phyloP scores from a whole-genome alignment of 164 flowering plant species.

The Euptelea pleiosperma region DNA sequence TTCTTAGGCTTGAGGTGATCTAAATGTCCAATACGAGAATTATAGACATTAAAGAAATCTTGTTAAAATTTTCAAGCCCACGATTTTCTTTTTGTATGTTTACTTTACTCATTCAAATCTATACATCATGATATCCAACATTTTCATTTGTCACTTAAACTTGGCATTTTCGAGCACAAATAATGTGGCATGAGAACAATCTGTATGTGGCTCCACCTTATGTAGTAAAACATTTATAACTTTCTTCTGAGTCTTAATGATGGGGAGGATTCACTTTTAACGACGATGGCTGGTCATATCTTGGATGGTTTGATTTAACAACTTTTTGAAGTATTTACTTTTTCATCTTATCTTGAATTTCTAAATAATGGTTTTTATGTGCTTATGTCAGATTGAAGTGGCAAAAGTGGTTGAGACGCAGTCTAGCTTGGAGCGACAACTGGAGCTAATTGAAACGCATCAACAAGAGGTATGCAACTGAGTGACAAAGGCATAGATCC shows the following conservation, averaged over 20 bases:
- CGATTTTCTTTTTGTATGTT: neutral
- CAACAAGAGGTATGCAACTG: conserved; percentile 69
- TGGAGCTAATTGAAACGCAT: conserved; percentile 96
- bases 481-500: neutral
- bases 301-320: neutral
- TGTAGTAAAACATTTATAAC: neutral
- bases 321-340: neutral
- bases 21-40: neutral
- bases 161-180: neutral
- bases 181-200: neutral
- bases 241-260: neutral
- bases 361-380: neutral
- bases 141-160: neutral
- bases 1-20: conserved; percentile 87
- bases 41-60: too few relatives aligned
- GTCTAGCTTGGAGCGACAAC: conserved; percentile 67
- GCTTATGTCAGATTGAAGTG: conserved; percentile 64
- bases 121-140: neutral
- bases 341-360: neutral
- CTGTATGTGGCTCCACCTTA: neutral
- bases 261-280: neutral
- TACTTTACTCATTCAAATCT: neutral
- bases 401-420: conserved; percentile 96
- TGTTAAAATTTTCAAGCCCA: too few relatives aligned
- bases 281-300: neutral